These are phyloP conservation scores for Diaporthe citriasiana DNA, from an alignment of 2,329 filamentous ascomycete genomes.

Conservation along the genomic window DNA sequence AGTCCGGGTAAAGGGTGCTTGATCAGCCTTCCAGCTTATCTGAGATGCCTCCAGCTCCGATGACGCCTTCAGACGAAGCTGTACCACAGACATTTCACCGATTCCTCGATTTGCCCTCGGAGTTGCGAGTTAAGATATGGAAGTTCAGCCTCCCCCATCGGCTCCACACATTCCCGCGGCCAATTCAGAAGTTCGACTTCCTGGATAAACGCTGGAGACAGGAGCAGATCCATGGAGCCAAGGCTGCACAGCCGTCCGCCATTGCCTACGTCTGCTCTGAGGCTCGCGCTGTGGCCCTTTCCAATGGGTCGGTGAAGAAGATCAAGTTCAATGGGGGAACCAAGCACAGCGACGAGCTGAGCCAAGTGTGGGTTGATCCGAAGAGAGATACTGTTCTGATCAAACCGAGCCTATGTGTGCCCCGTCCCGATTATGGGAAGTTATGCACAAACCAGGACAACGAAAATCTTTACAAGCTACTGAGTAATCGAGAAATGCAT, in stretches of 20 bases:
- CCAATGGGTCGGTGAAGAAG: neutral
- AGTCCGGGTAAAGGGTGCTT: neutral
- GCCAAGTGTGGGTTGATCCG: neutral
- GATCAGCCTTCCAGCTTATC: neutral
- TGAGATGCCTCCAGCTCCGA: neutral
- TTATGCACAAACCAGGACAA: neutral
- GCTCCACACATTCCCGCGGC: neutral
- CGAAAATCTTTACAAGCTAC: neutral
- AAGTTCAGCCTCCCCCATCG: neutral
- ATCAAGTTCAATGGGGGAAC: neutral
- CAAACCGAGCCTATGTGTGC: neutral
- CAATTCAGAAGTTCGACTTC: neutral
- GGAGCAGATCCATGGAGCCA: neutral
- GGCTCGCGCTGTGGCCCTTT: neutral
- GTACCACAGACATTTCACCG: neutral
- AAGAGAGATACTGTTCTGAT: slow-evolving; percentile 5
- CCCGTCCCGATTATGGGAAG: neutral
- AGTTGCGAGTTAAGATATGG: slow-evolving; percentile 5
- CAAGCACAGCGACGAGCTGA: neutral
- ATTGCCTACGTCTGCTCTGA: slow-evolving; percentile 1
- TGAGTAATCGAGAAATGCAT: neutral
- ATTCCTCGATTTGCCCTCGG: neutral
- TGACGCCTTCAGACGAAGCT: too few relatives aligned
- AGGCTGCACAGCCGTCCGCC: neutral
- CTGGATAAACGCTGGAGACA: neutral